Percentiles rank a stretch among this genome's conserved stretches.
These are phyloP conservation scores for Pythium brachiatum DNA, from an alignment of 352 stramenopile genomes.

Conservation along the genomic window DNA sequence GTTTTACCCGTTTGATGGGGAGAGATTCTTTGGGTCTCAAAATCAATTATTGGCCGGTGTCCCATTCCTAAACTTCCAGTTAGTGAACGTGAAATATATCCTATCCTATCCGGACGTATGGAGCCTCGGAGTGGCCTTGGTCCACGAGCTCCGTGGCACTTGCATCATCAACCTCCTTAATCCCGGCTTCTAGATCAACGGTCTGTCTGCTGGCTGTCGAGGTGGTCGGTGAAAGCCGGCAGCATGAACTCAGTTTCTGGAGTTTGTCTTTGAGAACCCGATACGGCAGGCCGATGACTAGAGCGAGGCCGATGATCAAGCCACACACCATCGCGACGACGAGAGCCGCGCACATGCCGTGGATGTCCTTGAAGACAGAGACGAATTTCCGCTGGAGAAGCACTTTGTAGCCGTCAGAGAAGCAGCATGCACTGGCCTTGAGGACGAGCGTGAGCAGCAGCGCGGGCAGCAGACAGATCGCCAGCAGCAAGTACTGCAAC, in stretches of 20 bases:
- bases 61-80: not conserved
- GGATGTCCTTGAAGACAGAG: slow-evolving; percentile 4
- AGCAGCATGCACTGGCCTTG: slow-evolving; percentile 1
- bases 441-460: not conserved
- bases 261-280: not conserved
- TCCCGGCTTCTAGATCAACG: no score
- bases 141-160: not conserved
- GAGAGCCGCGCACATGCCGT: not conserved
- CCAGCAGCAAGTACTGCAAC: slow-evolving; percentile 2
- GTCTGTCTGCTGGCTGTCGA: not conserved
- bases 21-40: no score
- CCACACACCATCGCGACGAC: not conserved
- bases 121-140: not conserved
- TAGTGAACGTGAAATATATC: not conserved
- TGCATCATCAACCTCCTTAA: no score
- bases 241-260: not conserved
- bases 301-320: not conserved
- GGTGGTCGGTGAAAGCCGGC: no score
- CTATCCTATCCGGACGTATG: not conserved
- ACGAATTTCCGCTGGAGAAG: not conserved
- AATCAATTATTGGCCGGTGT: no score
- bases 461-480: not conserved
- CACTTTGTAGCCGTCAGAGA: not conserved
- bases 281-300: not conserved
- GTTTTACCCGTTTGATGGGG: not conserved